phyloP scores from a whole-genome alignment of 306 rosid species.

The Gastrolobium bilobum region DNA sequence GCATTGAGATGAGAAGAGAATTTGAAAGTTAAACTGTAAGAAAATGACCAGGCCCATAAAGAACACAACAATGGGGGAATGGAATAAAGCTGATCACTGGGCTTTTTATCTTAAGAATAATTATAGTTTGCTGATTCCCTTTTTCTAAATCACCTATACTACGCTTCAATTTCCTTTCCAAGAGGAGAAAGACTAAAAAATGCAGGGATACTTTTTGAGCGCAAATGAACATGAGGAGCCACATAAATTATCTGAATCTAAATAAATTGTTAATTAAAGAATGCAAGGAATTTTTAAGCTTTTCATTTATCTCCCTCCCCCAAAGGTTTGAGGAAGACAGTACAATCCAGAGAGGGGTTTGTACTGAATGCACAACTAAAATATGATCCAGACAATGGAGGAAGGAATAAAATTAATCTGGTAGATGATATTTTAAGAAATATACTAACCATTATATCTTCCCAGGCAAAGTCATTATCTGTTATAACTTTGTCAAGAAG shows the following conservation, averaged over 20 bases:
- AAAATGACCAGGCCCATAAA: slow-evolving; percentile 15
- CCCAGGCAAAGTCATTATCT: slow-evolving; percentile 73
- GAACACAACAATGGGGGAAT: not conserved
- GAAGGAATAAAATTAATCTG: slow-evolving; percentile 41
- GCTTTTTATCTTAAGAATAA: not conserved
- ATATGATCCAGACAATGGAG: slow-evolving; percentile 15
- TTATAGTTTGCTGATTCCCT: not conserved
- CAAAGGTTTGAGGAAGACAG: slow-evolving; percentile 33
- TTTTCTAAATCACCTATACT: slow-evolving; percentile 31
- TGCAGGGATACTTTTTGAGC: slow-evolving; percentile 5
- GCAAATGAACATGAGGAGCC: slow-evolving; percentile 8
- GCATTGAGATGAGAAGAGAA: slow-evolving; percentile 43
- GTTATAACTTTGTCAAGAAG: slow-evolving; percentile 70
- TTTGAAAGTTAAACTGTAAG: slow-evolving; percentile 6
- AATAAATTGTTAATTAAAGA: not conserved
- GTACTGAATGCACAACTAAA: slow-evolving; percentile 15
- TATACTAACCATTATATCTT: slow-evolving; percentile 76
- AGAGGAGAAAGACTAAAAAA: slow-evolving; percentile 23
- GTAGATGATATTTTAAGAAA: not conserved
- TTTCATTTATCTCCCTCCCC: slow-evolving; percentile 22
- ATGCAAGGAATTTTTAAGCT: not conserved
- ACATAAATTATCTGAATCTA: slow-evolving; percentile 24
- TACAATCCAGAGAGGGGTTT: slow-evolving; percentile 32
- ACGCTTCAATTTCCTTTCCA: not conserved
- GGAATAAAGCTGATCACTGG: not conserved